Percentiles rank a stretch among this genome's conserved stretches.
Evolutionary conservation across 371 early-diverging fungal species (phyloP).

Genomic region (Mucor racemosus): DNA sequence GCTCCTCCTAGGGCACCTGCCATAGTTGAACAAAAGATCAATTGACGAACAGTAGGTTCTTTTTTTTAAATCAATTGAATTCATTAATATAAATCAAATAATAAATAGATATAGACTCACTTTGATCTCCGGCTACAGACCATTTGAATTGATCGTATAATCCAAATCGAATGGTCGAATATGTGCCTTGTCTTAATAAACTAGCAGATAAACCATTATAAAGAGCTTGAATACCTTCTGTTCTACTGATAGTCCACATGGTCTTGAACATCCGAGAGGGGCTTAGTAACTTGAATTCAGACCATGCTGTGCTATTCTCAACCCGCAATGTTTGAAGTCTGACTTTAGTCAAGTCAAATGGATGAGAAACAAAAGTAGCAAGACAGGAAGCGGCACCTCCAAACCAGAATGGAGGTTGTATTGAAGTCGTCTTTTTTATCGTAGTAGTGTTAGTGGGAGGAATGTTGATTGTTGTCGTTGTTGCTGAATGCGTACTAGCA

Average conservation of each 20-base stretch:
- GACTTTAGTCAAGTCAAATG: slow-evolving; percentile 79
- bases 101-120: slow-evolving; percentile 25
- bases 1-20: slow-evolving; percentile 75
- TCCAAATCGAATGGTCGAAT: slow-evolving; percentile 75
- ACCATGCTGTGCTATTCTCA: slow-evolving; percentile 31
- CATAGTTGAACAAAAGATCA: slow-evolving; percentile 59
- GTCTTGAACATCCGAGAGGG: slow-evolving; percentile 50
- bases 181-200: slow-evolving; percentile 71
- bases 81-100: not conserved
- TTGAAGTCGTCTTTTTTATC: slow-evolving; percentile 1
- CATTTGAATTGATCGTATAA: slow-evolving; percentile 67
- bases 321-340: slow-evolving; percentile 67
- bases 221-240: slow-evolving; percentile 56
- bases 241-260: slow-evolving; percentile 42
- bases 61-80: not conserved
- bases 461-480: not conserved
- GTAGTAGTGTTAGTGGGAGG: not conserved
- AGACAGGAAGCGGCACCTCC: slow-evolving; percentile 65
- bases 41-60: slow-evolving; percentile 56
- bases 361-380: slow-evolving; percentile 74
- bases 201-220: slow-evolving; percentile 71
- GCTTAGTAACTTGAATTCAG: slow-evolving; percentile 31
- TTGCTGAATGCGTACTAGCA: not conserved
- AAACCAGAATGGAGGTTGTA: slow-evolving; percentile 61
- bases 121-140: slow-evolving; percentile 47